Conservation (phyloP, 2,329 filamentous ascomycete species). For the Metarhizium album region DNA sequence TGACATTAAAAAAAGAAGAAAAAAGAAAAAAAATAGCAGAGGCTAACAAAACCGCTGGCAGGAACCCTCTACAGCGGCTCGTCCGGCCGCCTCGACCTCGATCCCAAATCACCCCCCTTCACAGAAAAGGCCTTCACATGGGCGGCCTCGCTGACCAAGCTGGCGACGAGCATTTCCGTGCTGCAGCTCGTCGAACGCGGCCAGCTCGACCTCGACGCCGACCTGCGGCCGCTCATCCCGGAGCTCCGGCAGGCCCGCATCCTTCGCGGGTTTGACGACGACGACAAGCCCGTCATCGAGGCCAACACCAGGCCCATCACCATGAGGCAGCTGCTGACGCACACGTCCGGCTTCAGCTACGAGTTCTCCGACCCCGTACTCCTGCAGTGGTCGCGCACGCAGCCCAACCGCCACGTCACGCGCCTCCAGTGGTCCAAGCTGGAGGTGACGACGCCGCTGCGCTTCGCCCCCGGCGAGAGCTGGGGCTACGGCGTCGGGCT, state of each 20-base stretch:
- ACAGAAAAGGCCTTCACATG: conserved; percentile 22
- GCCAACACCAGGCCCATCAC: conserved; percentile 27
- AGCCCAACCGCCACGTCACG: conserved; percentile 20
- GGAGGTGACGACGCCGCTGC: conserved; percentile 31
- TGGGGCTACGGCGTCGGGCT: conserved; percentile 37
- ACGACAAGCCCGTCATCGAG: conserved; percentile 26
- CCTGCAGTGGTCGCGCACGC: conserved; percentile 26
- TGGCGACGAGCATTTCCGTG: conserved; percentile 25
- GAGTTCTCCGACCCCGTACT: conserved; percentile 29
- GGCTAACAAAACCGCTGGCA: conserved; percentile 8
- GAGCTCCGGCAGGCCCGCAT: conserved; percentile 24
- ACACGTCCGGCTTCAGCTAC: conserved; percentile 37
- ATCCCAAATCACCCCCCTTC: conserved; percentile 19
- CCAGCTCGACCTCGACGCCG: conserved; percentile 24
- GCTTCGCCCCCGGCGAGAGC: conserved; percentile 32
- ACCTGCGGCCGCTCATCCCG: conserved; percentile 23
- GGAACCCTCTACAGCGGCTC: conserved; percentile 24
- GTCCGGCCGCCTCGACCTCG: conserved; percentile 24
- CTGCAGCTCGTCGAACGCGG: conserved; percentile 30
- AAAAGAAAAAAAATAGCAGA: too few species aligned
- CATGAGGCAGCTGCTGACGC: conserved; percentile 34
- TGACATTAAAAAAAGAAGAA: too few species aligned
- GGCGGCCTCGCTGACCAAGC: conserved; percentile 33
- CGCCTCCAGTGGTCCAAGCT: conserved; percentile 23
- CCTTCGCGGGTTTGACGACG: conserved; percentile 25